These are phyloP conservation scores for Achlya hypogyna DNA, from an alignment of 352 stramenopile genomes.

Conservation along the genomic window DNA sequence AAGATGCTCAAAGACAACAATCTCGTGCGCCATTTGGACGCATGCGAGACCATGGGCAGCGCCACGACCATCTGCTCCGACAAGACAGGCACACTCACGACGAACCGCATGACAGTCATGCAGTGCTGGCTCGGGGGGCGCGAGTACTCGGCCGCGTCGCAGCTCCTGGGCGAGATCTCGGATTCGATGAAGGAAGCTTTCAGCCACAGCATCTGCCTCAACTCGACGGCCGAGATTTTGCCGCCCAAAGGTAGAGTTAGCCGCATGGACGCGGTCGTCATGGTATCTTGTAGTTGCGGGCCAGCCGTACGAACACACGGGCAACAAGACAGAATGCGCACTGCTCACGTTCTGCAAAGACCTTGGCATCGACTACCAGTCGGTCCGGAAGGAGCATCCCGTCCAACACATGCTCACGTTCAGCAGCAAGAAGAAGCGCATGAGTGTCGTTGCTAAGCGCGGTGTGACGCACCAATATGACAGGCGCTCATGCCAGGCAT, in stretches of 20 bases:
- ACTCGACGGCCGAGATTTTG: slow-evolving; percentile 68
- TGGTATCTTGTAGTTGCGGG: slow-evolving; percentile 23
- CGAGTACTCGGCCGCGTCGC: slow-evolving; percentile 41
- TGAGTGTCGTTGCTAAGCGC: slow-evolving; percentile 60
- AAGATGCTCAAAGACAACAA: slow-evolving; percentile 87
- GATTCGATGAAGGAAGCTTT: slow-evolving; percentile 56
- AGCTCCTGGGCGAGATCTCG: slow-evolving; percentile 47
- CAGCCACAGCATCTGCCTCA: slow-evolving; percentile 55
- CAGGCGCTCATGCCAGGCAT: not conserved
- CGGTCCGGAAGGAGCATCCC: slow-evolving; percentile 38
- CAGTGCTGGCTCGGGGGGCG: slow-evolving; percentile 65
- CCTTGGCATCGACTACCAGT: slow-evolving; percentile 53
- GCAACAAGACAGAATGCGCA: slow-evolving; percentile 77
- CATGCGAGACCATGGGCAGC: slow-evolving; percentile 87
- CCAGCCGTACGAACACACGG: slow-evolving; percentile 55
- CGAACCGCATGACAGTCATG: slow-evolving; percentile 96
- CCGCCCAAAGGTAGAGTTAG: slow-evolving; percentile 27
- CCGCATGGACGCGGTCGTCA: not conserved
- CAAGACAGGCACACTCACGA: slow-evolving; percentile 94
- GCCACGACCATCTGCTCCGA: slow-evolving; percentile 91
- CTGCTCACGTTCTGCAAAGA: slow-evolving; percentile 64
- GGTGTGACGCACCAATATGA: slow-evolving; percentile 4
- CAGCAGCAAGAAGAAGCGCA: slow-evolving; percentile 73
- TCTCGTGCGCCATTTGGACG: slow-evolving; percentile 71
- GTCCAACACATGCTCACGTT: slow-evolving; percentile 76